phyloP scores from a whole-genome alignment of 345 rosid species.

The Eucalyptus cloeziana region DNA sequence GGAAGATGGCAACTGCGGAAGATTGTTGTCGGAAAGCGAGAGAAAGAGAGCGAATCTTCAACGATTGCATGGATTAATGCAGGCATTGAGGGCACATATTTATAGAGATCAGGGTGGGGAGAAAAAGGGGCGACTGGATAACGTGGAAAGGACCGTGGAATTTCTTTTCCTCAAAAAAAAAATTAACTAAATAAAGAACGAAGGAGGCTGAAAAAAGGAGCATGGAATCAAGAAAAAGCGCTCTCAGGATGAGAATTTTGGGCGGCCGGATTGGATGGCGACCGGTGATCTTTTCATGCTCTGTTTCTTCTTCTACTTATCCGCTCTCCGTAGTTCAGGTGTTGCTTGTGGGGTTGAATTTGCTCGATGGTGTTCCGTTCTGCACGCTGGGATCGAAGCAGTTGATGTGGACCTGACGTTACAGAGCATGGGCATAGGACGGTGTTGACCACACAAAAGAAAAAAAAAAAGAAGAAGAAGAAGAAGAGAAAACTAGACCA shows the following conservation, averaged over 20 bases:
- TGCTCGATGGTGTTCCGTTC: not conserved
- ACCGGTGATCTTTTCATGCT: not conserved
- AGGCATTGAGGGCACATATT: not conserved
- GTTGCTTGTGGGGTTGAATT: not conserved
- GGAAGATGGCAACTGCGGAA: not conserved
- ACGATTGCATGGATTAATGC: not conserved
- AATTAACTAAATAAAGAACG: too few relatives aligned
- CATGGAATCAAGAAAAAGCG: not conserved
- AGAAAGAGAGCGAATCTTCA: not conserved
- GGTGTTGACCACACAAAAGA: not conserved
- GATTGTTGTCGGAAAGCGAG: not conserved
- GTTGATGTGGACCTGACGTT: not conserved
- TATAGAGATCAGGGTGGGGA: not conserved
- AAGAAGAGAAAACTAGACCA: not conserved
- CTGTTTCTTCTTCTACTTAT: not conserved
- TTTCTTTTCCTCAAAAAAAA: not conserved
- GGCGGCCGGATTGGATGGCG: not conserved
- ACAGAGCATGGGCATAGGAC: not conserved
- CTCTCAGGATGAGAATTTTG: not conserved
- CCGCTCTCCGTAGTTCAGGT: not conserved
- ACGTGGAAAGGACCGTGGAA: not conserved
- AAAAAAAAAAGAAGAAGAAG: accelerated
- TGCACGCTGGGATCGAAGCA: not conserved
- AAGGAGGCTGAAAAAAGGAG: not conserved
- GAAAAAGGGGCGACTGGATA: not conserved